Conservation (phyloP, 1,139 yeast genomes). For the Diutina sp. region DNA sequence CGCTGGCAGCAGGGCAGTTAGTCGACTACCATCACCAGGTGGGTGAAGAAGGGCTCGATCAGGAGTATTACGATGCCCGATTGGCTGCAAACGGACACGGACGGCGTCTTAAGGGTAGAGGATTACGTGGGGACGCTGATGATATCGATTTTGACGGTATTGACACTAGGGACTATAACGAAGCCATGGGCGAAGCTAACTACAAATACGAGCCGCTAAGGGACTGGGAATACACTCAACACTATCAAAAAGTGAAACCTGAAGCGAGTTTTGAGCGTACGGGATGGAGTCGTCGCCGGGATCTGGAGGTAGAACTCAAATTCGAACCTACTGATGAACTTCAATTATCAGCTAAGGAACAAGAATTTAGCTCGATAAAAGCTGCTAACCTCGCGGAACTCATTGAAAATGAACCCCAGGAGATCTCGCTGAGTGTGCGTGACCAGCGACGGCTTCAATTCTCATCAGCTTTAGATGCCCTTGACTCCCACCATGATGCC, state of each 20-base stretch:
- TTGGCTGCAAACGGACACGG: not conserved
- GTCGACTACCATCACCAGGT: conserved; percentile 26
- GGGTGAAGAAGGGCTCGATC: conserved; percentile 16
- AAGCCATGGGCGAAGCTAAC: not conserved
- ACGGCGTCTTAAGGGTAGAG: not conserved
- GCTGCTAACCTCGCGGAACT: too few species aligned
- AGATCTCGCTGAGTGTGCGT: not conserved
- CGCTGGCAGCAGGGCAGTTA: conserved; percentile 36
- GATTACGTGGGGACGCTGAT: not conserved
- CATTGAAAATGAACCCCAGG: too few species aligned
- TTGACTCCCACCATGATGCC: not conserved
- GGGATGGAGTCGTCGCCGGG: not conserved
- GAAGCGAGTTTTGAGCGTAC: not conserved
- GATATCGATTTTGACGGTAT: not conserved
- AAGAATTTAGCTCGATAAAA: too few species aligned
- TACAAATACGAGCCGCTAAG: not conserved
- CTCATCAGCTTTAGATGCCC: not conserved
- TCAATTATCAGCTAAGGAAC: too few species aligned
- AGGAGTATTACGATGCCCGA: not conserved
- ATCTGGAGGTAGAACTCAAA: too few species aligned
- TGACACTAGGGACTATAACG: not conserved
- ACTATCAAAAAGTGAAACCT: not conserved
- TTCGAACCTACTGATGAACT: too few species aligned
- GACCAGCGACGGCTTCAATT: not conserved
- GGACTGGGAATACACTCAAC: not conserved